Base-by-base conservation (phyloP, 257 asterid species). In the Fraxinus americana region DNA sequence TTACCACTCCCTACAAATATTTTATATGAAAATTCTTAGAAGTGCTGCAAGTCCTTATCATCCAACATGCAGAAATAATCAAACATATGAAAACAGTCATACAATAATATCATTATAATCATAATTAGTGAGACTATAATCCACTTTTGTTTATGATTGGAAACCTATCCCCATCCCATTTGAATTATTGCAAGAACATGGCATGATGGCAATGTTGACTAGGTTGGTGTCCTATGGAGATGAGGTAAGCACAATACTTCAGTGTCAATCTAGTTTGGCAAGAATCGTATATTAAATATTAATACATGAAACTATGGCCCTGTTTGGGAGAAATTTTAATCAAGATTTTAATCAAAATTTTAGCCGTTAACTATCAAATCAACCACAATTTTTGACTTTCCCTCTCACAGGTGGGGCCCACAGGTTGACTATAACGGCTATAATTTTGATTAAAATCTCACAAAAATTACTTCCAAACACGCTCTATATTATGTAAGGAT, bases 51-150 rank as follows among this genome's bases (percentile, higher is more conserved):
- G 32, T 59, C 23, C 30, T 59, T 1, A 19, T 21, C 74, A 79
- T 80, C 81, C 48, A 76, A 36, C 82, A 77, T 71, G 86, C 73
- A 68, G 75, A 72, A 41, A 74, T 74, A 77, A 50, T 65, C 79
- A 75, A 75, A 78, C 83, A 78, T 68, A 73, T 41, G 32, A 54
- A 79, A 63, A 63, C 34, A 63, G 2, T 25, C 69, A 63, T 27
- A 27, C 35, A 63, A 63, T 25, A 35, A 25, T 63, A 54, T 54
- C 4, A 16, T 61, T 25, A 25, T 25, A 23, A 63, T 25, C 14
- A 63, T 63, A 5, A 23, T 63, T 25, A 63, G 19, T 63, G 69
- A 63, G 16, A 11, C 19, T 30, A 25, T 63, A 63, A 25, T 25
- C 35, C 35, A 63, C 19, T 21, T 23, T 61, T 13, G 34, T 61